Conservation (phyloP, 768 basidiomycete genomes). For the Podaxis sp. region DNA sequence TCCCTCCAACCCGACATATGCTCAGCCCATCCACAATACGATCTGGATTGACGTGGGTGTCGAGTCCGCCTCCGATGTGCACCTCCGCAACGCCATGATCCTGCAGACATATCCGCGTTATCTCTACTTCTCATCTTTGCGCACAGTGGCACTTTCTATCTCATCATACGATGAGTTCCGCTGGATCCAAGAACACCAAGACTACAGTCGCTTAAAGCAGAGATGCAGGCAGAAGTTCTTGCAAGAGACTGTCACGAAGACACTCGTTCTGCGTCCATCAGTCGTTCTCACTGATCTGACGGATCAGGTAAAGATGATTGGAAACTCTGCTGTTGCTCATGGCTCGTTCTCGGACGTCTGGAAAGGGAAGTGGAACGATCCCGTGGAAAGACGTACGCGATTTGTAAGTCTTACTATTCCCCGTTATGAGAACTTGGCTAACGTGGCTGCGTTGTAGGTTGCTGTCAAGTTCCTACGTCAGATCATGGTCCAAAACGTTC, state of each 20-base stretch:
- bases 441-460: slow-evolving; percentile 33
- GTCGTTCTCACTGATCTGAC: slow-evolving; percentile 53
- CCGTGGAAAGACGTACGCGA: slow-evolving; percentile 37
- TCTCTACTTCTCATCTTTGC: slow-evolving; percentile 55
- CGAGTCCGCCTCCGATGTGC: slow-evolving; percentile 56
- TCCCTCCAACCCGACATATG: slow-evolving; percentile 17
- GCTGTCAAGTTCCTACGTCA: slow-evolving; percentile 59
- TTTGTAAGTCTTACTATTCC: slow-evolving; percentile 25
- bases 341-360: slow-evolving; percentile 64
- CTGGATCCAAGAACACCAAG: slow-evolving; percentile 53
- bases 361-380: slow-evolving; percentile 56
- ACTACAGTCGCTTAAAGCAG: slow-evolving; percentile 56
- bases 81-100: slow-evolving; percentile 58
- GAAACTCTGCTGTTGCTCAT: slow-evolving; percentile 47
- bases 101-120: slow-evolving; percentile 51
- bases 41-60: slow-evolving; percentile 47
- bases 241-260: slow-evolving; percentile 56
- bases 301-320: slow-evolving; percentile 50
- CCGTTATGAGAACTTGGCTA: slow-evolving; percentile 3
- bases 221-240: slow-evolving; percentile 57
- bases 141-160: slow-evolving; percentile 50
- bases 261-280: slow-evolving; percentile 48
- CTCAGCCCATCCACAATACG: slow-evolving; percentile 21
- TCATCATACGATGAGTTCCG: slow-evolving; percentile 59
- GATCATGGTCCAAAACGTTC: slow-evolving; percentile 48